Percentiles rank a stretch among this genome's conserved stretches.
Conservation (phyloP, 345 rosid species). For the Boechera stricta region DNA sequence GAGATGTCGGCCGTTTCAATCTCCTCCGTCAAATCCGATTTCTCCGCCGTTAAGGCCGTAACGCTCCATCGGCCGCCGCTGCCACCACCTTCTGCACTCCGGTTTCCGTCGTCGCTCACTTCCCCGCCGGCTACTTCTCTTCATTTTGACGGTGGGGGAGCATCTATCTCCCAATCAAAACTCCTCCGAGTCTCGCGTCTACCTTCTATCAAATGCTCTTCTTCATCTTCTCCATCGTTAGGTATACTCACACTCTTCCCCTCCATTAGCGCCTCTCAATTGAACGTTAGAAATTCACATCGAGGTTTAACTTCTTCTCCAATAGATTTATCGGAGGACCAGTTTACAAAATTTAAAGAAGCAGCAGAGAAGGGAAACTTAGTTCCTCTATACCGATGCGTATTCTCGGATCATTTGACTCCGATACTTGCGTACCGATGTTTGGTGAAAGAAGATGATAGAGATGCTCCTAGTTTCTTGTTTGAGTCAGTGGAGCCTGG, state of each 20-base stretch:
- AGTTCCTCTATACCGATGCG: constrained; percentile 70
- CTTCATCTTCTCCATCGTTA: constrained; percentile 52
- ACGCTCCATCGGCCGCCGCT: constrained; percentile 43
- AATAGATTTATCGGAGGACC: constrained; percentile 53
- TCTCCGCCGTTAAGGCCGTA: constrained; percentile 54
- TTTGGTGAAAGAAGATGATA: constrained; percentile 89
- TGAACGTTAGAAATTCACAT: not conserved
- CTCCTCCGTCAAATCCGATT: constrained; percentile 35
- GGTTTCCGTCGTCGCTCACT: constrained; percentile 28
- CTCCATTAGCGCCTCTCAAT: not conserved
- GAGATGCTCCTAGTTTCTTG: constrained; percentile 96
- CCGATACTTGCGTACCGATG: constrained; percentile 91
- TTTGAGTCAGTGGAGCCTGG: constrained; percentile 94
- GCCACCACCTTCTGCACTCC: not conserved
- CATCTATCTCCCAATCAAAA: constrained; percentile 37
- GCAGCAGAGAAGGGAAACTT: constrained; percentile 80
- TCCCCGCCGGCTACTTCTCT: constrained; percentile 37
- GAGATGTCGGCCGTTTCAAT: constrained; percentile 41
- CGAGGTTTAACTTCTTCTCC: not conserved
- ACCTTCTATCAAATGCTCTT: constrained; percentile 49
- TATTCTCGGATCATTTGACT: constrained; percentile 92
- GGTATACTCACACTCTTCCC: constrained; percentile 47
- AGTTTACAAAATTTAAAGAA: constrained; percentile 60
- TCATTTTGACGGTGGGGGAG: constrained; percentile 37
- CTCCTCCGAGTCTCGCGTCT: constrained; percentile 42